Evolutionary conservation across 2,329 filamentous ascomycete species (phyloP).

Genomic region (Colletotrichum liriopes): DNA sequence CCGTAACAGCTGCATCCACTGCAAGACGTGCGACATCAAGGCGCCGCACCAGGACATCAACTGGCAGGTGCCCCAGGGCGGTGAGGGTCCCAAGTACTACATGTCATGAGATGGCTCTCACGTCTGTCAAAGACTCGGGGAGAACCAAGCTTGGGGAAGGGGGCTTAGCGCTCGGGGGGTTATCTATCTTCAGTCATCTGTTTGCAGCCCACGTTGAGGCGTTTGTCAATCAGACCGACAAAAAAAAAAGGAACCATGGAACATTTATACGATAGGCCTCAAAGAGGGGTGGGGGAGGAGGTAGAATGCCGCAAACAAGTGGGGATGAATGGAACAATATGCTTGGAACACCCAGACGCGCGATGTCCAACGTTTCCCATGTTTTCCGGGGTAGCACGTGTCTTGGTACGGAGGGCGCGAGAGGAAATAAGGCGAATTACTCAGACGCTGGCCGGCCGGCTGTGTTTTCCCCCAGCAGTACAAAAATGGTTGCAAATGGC

Average conservation of each 20-base stretch:
- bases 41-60: slow-evolving; percentile 97
- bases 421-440: neutral
- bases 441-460: neutral
- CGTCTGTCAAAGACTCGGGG: neutral
- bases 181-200: neutral
- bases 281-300: neutral
- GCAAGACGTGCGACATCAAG: slow-evolving; percentile 99
- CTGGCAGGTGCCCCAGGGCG: slow-evolving; percentile 95
- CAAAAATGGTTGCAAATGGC: neutral
- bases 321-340: neutral
- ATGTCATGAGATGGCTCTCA: slow-evolving; percentile 65
- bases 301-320: neutral
- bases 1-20: slow-evolving; percentile 88
- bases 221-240: neutral
- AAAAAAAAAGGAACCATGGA: neutral
- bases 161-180: neutral
- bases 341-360: neutral
- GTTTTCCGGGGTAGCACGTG: neutral
- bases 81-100: slow-evolving; percentile 82
- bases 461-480: neutral
- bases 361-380: neutral
- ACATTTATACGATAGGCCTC: neutral
- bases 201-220: neutral
- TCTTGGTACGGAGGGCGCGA: neutral
- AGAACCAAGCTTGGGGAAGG: no score